These are phyloP conservation scores for Dryas drummondii DNA, from an alignment of 306 rosid genomes.

Conservation along the genomic window DNA sequence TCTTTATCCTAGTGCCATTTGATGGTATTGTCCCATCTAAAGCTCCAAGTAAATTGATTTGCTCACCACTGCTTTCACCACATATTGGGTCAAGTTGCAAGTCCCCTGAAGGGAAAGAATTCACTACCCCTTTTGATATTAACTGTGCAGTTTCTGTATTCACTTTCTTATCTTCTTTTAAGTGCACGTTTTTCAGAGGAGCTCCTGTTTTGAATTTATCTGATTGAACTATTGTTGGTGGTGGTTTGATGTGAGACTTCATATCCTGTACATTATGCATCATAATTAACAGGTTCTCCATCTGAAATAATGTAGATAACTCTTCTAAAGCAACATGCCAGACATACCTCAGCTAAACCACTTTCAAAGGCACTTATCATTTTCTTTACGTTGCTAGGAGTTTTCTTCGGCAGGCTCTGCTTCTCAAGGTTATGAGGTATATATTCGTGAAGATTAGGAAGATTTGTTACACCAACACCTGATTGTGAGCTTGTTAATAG, in stretches of 20 bases:
- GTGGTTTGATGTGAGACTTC: slow-evolving; percentile 51
- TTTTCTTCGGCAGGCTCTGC: slow-evolving; percentile 23
- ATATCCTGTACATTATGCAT: slow-evolving; percentile 51
- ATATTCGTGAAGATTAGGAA: slow-evolving; percentile 28
- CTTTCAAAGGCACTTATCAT: slow-evolving; percentile 78
- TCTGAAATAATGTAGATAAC: slow-evolving; percentile 19
- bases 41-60: slow-evolving; percentile 19
- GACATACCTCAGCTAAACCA: slow-evolving; percentile 63
- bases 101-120: slow-evolving; percentile 24
- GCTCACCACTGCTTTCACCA: slow-evolving; percentile 20
- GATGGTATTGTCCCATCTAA: slow-evolving; percentile 15
- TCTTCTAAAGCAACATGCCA: slow-evolving; percentile 12
- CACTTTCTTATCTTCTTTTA: slow-evolving; percentile 25
- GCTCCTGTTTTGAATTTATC: slow-evolving; percentile 27
- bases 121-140: slow-evolving; percentile 15
- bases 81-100: slow-evolving; percentile 18
- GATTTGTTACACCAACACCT: slow-evolving; percentile 19
- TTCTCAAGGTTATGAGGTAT: slow-evolving; percentile 14
- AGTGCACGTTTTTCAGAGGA: slow-evolving; percentile 22
- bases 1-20: slow-evolving; percentile 19
- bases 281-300: slow-evolving; percentile 12
- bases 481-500: slow-evolving; percentile 33
- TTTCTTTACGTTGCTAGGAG: slow-evolving; percentile 59
- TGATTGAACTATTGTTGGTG: slow-evolving; percentile 34
- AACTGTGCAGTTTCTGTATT: slow-evolving; percentile 10